Evolutionary conservation across 805 yeast genomes (phyloP), one percentile per base, ranked within the genome.

Genomic region (Hanseniaspora taiwanica): DNA sequence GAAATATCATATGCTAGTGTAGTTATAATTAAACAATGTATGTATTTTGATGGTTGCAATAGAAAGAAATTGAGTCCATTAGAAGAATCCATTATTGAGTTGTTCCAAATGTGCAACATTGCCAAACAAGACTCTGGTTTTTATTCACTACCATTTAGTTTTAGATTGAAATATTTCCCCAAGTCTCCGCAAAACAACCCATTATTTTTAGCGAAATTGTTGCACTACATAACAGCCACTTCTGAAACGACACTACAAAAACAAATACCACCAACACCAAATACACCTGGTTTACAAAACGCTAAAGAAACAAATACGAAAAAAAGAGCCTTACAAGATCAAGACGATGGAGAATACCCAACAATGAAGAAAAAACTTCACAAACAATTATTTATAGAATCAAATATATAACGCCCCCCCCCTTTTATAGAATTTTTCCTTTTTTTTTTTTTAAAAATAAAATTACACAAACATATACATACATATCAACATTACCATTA

Each of bases 1-100:
- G 59, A 67, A 34, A 60, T 72, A 39, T 69, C 80, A 35, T 63
- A 71, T 42, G 72, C 79, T 35, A 66, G 33, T 14, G 33, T 29
- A 9, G 8, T n/a, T 4, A 4, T 29, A 18, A 29, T 20, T 23
- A 18, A 19, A 17, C 8, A 19, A 9, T 33, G 36, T 13, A 18
- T 33, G 23, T 23, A 19, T 16, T 31, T 16, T 16, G 9, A 31
- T 13, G 9, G 18, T 16, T 31, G 34, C 10, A 12, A 16, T 13
- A 12, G 17, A 6, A 31, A 16, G 6, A 13, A 31, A n/a, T n/a
- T n/a, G n/a, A n/a, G n/a, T n/a, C n/a, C n/a, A n/a, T n/a, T n/a
- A n/a, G n/a, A n/a, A n/a, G n/a, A n/a, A n/a, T n/a, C n/a, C n/a
- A n/a, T 41, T 12, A 16, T 35, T 4, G 35, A 27, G 21, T 12